Percentiles rank a stretch among this genome's conserved stretches.
Evolutionary conservation across 2,329 filamentous ascomycete species (phyloP).

Genomic region (Didymella glomerata): DNA sequence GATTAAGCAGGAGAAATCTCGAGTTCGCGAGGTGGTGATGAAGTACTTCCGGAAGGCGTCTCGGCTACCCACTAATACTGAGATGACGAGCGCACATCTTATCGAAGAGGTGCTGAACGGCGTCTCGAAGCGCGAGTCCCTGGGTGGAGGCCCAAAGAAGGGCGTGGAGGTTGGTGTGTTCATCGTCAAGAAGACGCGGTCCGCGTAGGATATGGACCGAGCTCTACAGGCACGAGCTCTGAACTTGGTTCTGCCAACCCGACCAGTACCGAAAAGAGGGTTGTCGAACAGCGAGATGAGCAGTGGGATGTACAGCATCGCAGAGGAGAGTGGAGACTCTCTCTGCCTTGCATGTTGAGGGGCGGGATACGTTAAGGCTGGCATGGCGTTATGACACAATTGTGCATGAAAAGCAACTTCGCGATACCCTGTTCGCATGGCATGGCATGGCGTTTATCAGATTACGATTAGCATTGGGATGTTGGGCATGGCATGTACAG

Average conservation of each 20-base stretch:
- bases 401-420: slow-evolving; percentile 22
- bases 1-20: slow-evolving; percentile 69
- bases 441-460: slow-evolving; percentile 21
- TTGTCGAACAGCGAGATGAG: slow-evolving; percentile 1
- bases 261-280: neutral
- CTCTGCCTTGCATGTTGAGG: neutral
- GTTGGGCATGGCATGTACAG: slow-evolving; percentile 4
- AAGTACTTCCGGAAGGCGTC: slow-evolving; percentile 56
- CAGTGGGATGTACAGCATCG: neutral
- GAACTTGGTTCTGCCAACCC: slow-evolving; percentile 2
- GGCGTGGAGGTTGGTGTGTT: slow-evolving; percentile 60
- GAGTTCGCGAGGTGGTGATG: slow-evolving; percentile 62
- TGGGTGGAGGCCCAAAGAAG: slow-evolving; percentile 53
- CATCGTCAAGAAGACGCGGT: slow-evolving; percentile 50
- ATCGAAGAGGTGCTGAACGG: slow-evolving; percentile 67
- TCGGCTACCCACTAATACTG: slow-evolving; percentile 53
- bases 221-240: neutral
- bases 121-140: slow-evolving; percentile 61
- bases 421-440: slow-evolving; percentile 26
- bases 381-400: slow-evolving; percentile 16
- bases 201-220: slow-evolving; percentile 17
- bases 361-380: slow-evolving; percentile 11
- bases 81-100: slow-evolving; percentile 63
- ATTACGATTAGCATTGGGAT: slow-evolving; percentile 8
- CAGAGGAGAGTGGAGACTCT: slow-evolving; percentile 1